Base-by-base conservation (phyloP, 495 filamentous ascomycete species). In the Bacidia gigantensis region DNA sequence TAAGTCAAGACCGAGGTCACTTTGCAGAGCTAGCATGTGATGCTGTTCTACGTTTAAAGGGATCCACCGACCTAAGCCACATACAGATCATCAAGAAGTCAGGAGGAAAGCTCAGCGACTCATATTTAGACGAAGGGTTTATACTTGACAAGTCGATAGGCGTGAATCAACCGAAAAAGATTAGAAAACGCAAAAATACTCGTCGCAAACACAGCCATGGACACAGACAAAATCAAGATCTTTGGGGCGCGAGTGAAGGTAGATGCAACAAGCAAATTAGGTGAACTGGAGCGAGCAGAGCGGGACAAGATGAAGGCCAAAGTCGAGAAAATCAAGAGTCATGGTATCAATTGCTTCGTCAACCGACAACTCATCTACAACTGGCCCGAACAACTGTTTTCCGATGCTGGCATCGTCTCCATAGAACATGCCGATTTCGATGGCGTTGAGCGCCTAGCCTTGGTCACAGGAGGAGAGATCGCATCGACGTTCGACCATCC, bases 31-130 rank as follows among this genome's bases (percentile, higher is more conserved):
- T 98, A 11, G 90, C 92, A n/a, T 83, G 82, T 50, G 92, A 97
- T 64, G 92, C 93, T 20, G 84, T 98, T 14, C 69, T 98, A 22
- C 78, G 93, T 51, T 72, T 98, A 64, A 84, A 87, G 71, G 87
- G 87, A 17, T 95, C 88, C 7, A 85, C 87, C 40, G 94, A 98
- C 66, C 77, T 98, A 46, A 95, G 87, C 59, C 92, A 97, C 66
- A 97, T 98, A 56, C 92, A 98, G 69, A 86, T 98, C 59, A 97
- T 98, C 72, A 98, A 98, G 75, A 98, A 98, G 74, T 87, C 93
- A 11, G 92, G 92, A 58, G 92, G 92, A 60, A 97, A 96, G 73
- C 77, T 98, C 50, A 88, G 77, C 62, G 92, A 98, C 65, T 97
- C 93, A 1, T 98, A 96, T 69, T 74, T 98, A 42, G 92, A 98